Evolutionary conservation across 306 rosid species (phyloP).

Genomic region (Acmispon strigosus): DNA sequence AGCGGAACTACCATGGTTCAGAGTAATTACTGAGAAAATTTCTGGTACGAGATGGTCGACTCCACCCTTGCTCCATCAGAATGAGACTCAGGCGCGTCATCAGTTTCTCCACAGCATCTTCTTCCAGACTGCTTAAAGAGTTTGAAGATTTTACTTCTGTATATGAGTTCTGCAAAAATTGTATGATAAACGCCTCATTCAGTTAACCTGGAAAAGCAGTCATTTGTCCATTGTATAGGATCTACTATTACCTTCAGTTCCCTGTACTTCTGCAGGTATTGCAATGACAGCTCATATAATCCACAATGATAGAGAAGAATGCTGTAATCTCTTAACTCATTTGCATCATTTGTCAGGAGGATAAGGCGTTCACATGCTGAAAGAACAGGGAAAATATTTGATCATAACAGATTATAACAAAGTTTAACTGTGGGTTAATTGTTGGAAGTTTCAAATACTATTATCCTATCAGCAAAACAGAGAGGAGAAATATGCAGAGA

Average conservation of each 20-base stretch:
- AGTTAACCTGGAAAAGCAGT: background rate
- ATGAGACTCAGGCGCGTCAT: constrained; percentile 62
- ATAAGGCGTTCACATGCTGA: constrained; percentile 93
- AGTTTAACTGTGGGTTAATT: background rate
- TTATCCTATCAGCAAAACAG: background rate
- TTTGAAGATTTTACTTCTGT: constrained; percentile 13
- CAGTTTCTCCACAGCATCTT: constrained; percentile 61
- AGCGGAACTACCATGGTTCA: constrained; percentile 64
- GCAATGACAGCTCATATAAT: constrained; percentile 54
- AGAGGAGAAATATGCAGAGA: background rate
- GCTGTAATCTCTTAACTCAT: constrained; percentile 84
- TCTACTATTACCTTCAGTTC: constrained; percentile 45
- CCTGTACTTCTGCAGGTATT: constrained; percentile 48
- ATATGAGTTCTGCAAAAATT: constrained; percentile 41
- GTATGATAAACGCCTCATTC: background rate
- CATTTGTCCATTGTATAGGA: background rate
- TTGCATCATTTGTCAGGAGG: constrained; percentile 53
- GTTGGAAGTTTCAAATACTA: background rate
- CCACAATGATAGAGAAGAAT: constrained; percentile 93
- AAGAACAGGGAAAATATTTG: constrained; percentile 14
- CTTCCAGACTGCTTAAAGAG: constrained; percentile 40
- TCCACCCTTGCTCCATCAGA: constrained; percentile 80
- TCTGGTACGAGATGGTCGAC: constrained; percentile 35
- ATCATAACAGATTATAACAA: background rate
- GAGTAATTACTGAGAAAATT: constrained; percentile 62